Evolutionary conservation across 2,329 filamentous ascomycete species (phyloP).

Genomic region (Sporothrix luriei): DNA sequence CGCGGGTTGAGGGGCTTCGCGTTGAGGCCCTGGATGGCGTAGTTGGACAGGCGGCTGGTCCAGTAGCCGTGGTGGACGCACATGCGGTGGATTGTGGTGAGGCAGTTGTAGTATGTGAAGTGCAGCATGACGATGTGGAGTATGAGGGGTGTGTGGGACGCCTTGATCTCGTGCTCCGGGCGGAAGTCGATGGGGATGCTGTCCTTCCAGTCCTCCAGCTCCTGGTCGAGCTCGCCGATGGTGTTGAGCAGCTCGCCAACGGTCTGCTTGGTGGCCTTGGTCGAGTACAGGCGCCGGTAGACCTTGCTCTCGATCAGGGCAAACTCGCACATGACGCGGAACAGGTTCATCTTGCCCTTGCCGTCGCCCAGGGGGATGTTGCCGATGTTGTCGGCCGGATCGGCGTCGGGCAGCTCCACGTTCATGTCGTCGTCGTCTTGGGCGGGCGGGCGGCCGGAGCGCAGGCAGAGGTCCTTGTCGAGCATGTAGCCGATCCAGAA

Average conservation of each 20-base stretch:
- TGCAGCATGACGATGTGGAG: slow-evolving; percentile 92
- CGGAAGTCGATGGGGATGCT: slow-evolving; percentile 91
- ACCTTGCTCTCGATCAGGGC: slow-evolving; percentile 90
- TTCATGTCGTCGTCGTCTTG: slow-evolving; percentile 80
- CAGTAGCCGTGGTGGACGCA: slow-evolving; percentile 97
- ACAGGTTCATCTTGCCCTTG: slow-evolving; percentile 91
- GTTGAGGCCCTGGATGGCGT: slow-evolving; percentile 91
- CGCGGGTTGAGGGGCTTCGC: slow-evolving; percentile 86
- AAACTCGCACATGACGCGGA: slow-evolving; percentile 89
- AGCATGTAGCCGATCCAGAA: slow-evolving; percentile 69
- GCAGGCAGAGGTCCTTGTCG: slow-evolving; percentile 64
- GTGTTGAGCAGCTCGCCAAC: slow-evolving; percentile 92
- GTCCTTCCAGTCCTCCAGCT: slow-evolving; percentile 95
- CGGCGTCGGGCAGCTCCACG: slow-evolving; percentile 87
- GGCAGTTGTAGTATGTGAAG: slow-evolving; percentile 95
- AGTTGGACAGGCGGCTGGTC: slow-evolving; percentile 93
- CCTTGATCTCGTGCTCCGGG: slow-evolving; percentile 95
- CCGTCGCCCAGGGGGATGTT: slow-evolving; percentile 89
- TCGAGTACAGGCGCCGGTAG: slow-evolving; percentile 90
- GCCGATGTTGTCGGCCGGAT: slow-evolving; percentile 88
- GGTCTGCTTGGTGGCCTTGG: slow-evolving; percentile 86
- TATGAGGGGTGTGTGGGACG: slow-evolving; percentile 88
- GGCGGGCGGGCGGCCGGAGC: slow-evolving; percentile 61
- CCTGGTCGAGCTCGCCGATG: slow-evolving; percentile 88
- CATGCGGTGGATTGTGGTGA: slow-evolving; percentile 98